Evolutionary conservation across 192 early-diverging fungal genomes (phyloP), one percentile per base, ranked within the genome.

Genomic region (Cetraspora pellucida): DNA sequence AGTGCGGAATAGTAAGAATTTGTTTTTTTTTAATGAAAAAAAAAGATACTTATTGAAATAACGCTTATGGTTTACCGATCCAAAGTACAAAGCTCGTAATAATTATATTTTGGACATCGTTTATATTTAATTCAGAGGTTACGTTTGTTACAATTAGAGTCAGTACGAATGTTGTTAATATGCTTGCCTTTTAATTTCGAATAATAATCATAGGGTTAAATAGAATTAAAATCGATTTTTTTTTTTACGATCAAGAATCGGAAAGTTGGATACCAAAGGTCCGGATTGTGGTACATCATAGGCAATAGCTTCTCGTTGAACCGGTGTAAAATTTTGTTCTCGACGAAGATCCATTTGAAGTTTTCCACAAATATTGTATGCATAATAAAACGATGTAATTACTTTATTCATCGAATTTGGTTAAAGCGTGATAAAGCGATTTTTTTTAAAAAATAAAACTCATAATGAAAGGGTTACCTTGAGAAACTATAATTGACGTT

Each of bases 351-450:
- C 9, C 47, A 71, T 71, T 71, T 71, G 69, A 30, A 25, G 30
- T 71, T 19, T 71, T 52, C 69, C 69, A 54, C 47, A 71, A 10
- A 71, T 13, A 50, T 71, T 71, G 25, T 71, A 54, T 30, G 69
- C 69, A 52, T 71, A 71, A 31, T 71, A 71, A 25, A 46, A 27
- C 9, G 69, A 19, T 10, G 69, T 71, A 27, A 71, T 50, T 9
- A 54, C 69, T 71, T 16, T 65, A 30, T 30, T 54, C 47, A 16
- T 54, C 19, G 50, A 54, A 54, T 54, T 54, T 14, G 16, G 50
- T 19, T 8, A 37, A 11, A 43, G 10, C 19, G 19, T n/a, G 25
- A 63, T 64, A 43, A 19, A 37, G 27, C 8, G 9, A 8, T 63
- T 63, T 13, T 30, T 10, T 16, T 30, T 19, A 28, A 43, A 4